A percentile compares a stretch with the other conserved stretches of the same genome.
Conservation (phyloP, 1,284 basidiomycete genomes). For the Malassezia arunalokei region DNA sequence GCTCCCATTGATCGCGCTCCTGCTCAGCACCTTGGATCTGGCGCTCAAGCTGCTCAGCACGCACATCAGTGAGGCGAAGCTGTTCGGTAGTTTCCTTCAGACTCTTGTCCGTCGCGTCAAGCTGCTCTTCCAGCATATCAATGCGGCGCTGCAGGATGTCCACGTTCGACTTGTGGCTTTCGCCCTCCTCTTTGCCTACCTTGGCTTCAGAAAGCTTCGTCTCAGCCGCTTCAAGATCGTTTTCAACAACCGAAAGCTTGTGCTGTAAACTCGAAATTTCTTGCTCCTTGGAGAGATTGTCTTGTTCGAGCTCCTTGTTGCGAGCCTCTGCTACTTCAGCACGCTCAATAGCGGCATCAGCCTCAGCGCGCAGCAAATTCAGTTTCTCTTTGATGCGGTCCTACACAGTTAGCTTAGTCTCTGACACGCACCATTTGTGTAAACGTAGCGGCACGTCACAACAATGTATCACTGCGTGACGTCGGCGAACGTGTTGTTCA, state of each 20-base stretch:
- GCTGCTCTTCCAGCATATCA: constrained; percentile 81
- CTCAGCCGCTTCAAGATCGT: constrained; percentile 66
- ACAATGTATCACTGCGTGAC: background rate
- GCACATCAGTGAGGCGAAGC: constrained; percentile 94
- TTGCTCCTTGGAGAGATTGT: constrained; percentile 72
- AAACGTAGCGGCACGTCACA: background rate
- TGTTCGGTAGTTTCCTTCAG: constrained; percentile 93
- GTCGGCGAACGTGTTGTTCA: constrained; percentile 3
- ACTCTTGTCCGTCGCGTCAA: constrained; percentile 91
- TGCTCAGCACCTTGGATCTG: constrained; percentile 75
- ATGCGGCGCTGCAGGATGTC: constrained; percentile 76
- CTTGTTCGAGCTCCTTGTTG: constrained; percentile 57
- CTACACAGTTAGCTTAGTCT: background rate
- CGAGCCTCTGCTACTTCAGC: constrained; percentile 42
- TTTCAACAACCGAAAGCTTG: constrained; percentile 61
- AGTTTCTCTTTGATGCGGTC: constrained; percentile 49
- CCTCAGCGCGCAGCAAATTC: constrained; percentile 65
- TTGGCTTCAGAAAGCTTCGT: constrained; percentile 62
- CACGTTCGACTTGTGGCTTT: constrained; percentile 60
- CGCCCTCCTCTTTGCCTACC: constrained; percentile 59
- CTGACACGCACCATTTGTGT: constrained; percentile 5
- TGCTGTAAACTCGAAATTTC: constrained; percentile 72
- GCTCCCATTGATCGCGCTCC: constrained; percentile 86
- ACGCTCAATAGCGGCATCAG: constrained; percentile 57
- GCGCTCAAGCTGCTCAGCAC: constrained; percentile 96